Percentiles rank a stretch among this genome's conserved stretches.
Evolutionary conservation across 140 eudicot species (phyloP).

Genomic region (Flaveria floridana): DNA sequence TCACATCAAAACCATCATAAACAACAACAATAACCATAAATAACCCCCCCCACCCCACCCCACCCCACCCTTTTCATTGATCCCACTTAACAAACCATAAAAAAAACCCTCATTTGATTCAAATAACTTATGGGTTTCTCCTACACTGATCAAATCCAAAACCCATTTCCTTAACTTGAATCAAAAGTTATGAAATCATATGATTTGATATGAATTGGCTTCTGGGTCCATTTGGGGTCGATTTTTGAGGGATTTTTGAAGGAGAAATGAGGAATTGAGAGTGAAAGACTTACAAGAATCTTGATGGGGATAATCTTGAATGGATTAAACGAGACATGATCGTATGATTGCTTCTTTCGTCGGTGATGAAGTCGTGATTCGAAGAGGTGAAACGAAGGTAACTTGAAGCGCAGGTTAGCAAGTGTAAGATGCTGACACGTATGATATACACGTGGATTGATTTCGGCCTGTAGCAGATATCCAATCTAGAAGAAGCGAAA

Average conservation of each 20-base stretch:
- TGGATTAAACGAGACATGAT: conserved; percentile 52
- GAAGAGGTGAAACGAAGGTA: conserved; percentile 27
- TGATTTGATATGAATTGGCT: not conserved
- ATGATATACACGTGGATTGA: conserved; percentile 29
- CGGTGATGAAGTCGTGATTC: conserved; percentile 7
- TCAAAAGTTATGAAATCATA: not conserved
- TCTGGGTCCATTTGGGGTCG: conserved; percentile 6
- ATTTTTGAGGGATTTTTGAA: conserved; percentile 5
- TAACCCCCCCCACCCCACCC: too few species aligned
- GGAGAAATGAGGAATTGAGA: not conserved
- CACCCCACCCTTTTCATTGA: too few species aligned
- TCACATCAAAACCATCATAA: not conserved
- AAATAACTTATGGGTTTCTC: too few species aligned
- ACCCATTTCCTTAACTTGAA: not conserved
- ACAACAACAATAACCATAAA: too few species aligned
- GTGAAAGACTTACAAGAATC: conserved; percentile 37
- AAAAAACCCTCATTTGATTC: too few species aligned
- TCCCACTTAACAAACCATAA: too few species aligned
- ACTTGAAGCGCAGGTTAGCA: conserved; percentile 25
- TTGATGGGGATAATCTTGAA: conserved; percentile 34
- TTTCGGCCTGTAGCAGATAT: conserved; percentile 27
- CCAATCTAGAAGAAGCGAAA: not conserved
- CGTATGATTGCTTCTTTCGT: conserved; percentile 9
- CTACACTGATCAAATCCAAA: not conserved
- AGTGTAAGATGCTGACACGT: conserved; percentile 29